Base-by-base conservation (phyloP, 805 yeast species). In the Lachancea sp. region DNA sequence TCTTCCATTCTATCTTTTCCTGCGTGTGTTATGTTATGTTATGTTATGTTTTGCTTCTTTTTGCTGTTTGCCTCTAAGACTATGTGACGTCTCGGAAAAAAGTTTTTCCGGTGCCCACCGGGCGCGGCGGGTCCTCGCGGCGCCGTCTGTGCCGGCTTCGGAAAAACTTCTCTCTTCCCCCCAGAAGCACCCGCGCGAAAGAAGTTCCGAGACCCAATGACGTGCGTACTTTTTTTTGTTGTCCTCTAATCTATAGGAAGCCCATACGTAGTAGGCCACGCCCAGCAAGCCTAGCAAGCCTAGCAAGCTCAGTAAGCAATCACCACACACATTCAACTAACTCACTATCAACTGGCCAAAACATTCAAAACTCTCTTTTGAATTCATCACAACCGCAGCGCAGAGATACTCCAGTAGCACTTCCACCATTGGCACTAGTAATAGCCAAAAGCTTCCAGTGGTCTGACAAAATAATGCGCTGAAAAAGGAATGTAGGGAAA, bases 21-120 rank as follows among this genome's bases (percentile, higher is more conserved):
- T 17, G 26, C 25, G 8, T 22, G 8, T 22, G 25, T 22, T 22
- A 8, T 22, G n/a, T n/a, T n/a, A n/a, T n/a, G n/a, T n/a, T n/a
- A n/a, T n/a, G n/a, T n/a, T n/a, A n/a, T 25, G 30, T 15, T 25
- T 36, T 35, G 26, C 12, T 18, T 35, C 25, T 35, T 18, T 19
- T 19, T 35, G 38, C 20, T 32, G 36, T 29, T 13, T 5, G 13
- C 13, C 13, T 10, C 13, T 8, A 5, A 3, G n/a, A 22, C 30
- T 26, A 13, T 17, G 15, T 22, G 25, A 33, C 37, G 25, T 19
- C 3, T 27, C 43, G 43, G 43, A 40, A 40, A 40, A 40, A 40
- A 27, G 19, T 40, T 40, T 40, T 33, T 40, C 37, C 37, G 39
- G 31, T 15, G 33, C 33, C 4, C 13, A 18, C 15, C 26, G 3